A percentile compares a stretch with the other conserved stretches of the same genome.
phyloP scores from a whole-genome alignment of 2,329 filamentous ascomycete genomes.

The Fonsecaea pugnacius region DNA sequence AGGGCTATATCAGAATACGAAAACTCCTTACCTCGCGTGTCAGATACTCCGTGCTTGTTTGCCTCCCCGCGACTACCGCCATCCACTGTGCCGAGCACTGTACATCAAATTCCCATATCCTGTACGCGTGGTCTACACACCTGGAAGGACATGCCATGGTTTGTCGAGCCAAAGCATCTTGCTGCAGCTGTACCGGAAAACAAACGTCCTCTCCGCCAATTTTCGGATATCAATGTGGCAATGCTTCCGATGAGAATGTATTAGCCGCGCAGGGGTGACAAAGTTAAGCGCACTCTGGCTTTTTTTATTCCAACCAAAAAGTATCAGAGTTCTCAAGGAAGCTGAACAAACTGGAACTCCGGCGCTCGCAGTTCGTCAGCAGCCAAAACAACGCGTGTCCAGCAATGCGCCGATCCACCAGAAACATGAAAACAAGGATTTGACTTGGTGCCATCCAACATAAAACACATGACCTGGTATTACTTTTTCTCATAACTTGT shows the following conservation, averaged over 20 bases:
- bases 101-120: not conserved
- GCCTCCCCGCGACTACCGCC: not conserved
- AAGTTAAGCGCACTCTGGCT: not conserved
- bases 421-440: not conserved
- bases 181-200: not conserved
- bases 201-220: not conserved
- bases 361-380: not conserved
- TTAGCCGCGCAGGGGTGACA: not conserved
- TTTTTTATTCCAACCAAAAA: not conserved
- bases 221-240: not conserved
- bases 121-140: not conserved
- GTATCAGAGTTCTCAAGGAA: not conserved
- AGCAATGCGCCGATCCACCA: not conserved
- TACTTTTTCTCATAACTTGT: conserved; percentile 46
- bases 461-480: not conserved
- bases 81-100: not conserved
- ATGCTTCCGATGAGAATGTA: not conserved
- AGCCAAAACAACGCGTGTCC: not conserved
- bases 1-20: not conserved
- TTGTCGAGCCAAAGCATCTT: not conserved
- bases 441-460: not conserved
- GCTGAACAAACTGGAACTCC: not conserved
- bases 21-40: not conserved
- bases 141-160: not conserved
- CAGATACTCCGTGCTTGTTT: not conserved